Evolutionary conservation across 1,284 basidiomycete species (phyloP).

Genomic region (Lentinula novae-zelandiae): DNA sequence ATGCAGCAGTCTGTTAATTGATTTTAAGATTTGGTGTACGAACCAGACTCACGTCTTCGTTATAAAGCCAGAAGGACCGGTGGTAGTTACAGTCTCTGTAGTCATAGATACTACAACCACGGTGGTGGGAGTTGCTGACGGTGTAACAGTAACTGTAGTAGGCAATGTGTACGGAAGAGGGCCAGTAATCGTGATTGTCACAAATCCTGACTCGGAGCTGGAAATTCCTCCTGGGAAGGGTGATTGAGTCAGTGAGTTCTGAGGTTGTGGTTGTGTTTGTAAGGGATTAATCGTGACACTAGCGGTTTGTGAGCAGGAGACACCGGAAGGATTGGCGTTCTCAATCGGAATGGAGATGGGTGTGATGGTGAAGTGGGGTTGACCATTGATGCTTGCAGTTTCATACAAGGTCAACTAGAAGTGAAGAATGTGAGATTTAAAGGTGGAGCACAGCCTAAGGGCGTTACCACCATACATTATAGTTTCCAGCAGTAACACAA

Average conservation of each 20-base stretch:
- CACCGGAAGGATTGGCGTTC: slow-evolving; percentile 27
- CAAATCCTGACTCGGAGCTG: slow-evolving; percentile 4
- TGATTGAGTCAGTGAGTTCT: slow-evolving; percentile 21
- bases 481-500: slow-evolving; percentile 42
- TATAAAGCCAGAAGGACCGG: slow-evolving; percentile 12
- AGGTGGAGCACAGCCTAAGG: neutral
- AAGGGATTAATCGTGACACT: slow-evolving; percentile 26
- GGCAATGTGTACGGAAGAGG: slow-evolving; percentile 11
- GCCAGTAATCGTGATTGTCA: slow-evolving; percentile 18
- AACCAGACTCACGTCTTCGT: slow-evolving; percentile 17
- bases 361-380: slow-evolving; percentile 39
- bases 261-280: slow-evolving; percentile 33
- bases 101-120: slow-evolving; percentile 17
- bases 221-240: neutral
- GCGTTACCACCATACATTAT: slow-evolving; percentile 37
- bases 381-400: slow-evolving; percentile 32
- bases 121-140: slow-evolving; percentile 13
- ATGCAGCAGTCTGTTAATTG: neutral
- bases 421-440: neutral
- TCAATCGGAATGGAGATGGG: slow-evolving; percentile 37
- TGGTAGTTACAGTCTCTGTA: slow-evolving; percentile 18
- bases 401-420: slow-evolving; percentile 49
- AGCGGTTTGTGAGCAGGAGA: slow-evolving; percentile 20
- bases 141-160: slow-evolving; percentile 16
- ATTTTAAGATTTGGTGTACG: neutral